phyloP scores from a whole-genome alignment of 2,329 filamentous ascomycete genomes.

The Monilinia polystroma region DNA sequence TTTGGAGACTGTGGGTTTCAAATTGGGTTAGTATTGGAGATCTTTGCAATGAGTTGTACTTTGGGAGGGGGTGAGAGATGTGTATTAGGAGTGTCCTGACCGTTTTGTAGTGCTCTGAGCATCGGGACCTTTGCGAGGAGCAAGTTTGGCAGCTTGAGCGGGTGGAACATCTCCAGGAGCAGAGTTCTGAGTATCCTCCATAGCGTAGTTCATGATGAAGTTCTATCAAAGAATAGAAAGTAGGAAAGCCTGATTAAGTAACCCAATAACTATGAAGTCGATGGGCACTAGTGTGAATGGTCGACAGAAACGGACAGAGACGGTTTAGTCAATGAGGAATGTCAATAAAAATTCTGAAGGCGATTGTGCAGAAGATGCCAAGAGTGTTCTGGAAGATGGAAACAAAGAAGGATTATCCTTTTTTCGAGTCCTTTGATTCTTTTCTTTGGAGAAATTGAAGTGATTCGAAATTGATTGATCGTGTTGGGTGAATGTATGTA shows the following conservation, averaged over 20 bases:
- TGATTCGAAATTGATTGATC: background rate
- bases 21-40: constrained; percentile 2
- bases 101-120: constrained; percentile 76
- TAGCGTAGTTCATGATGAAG: constrained; percentile 46
- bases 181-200: constrained; percentile 64
- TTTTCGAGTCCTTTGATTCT: background rate
- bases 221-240: constrained; percentile 7
- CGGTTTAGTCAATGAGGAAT: constrained; percentile 19
- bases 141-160: constrained; percentile 61
- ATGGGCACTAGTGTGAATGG: background rate
- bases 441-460: too few relatives aligned
- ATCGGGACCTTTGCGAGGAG: constrained; percentile 58
- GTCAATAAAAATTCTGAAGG: constrained; percentile 28
- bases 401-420: constrained; percentile 17
- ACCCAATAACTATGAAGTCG: constrained; percentile 7
- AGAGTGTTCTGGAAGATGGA: constrained; percentile 13
- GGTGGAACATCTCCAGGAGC: constrained; percentile 54
- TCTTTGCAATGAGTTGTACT: background rate
- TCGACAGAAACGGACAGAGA: constrained; percentile 30
- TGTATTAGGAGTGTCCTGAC: constrained; percentile 46
- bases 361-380: constrained; percentile 26
- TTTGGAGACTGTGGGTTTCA: constrained; percentile 69
- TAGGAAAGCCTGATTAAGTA: constrained; percentile 2
- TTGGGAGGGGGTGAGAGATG: background rate
- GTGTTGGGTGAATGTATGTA: background rate